These are phyloP conservation scores for Solanum neorickii DNA, from an alignment of 257 asterid species.

Conservation along the genomic window DNA sequence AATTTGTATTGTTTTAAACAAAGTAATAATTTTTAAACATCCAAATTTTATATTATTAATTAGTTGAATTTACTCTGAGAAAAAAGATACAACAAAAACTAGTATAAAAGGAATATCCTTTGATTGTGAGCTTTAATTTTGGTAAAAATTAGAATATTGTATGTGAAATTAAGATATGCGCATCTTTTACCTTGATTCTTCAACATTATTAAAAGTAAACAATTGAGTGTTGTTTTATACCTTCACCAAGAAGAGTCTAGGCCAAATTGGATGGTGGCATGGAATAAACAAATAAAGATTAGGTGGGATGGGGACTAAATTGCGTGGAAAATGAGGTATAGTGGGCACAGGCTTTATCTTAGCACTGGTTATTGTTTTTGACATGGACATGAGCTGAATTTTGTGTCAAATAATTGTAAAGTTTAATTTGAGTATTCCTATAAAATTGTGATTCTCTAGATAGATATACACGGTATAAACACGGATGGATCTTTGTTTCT, in stretches of 20 bases:
- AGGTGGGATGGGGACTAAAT: neutral
- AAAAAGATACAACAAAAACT: neutral
- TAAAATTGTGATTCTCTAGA: neutral
- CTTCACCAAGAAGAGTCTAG: neutral
- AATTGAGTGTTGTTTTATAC: neutral
- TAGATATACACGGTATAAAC: neutral
- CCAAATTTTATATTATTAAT: no score
- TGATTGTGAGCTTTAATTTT: no score
- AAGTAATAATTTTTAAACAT: no score
- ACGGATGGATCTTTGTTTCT: neutral
- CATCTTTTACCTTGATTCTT: neutral
- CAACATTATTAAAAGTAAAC: neutral
- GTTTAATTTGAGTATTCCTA: neutral
- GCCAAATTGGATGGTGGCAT: neutral
- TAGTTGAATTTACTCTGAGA: no score
- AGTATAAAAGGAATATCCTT: neutral
- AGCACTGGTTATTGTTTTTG: neutral
- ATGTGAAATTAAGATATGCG: neutral
- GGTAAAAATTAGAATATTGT: neutral
- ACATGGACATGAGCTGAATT: neutral
- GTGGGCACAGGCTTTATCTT: neutral
- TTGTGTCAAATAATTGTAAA: neutral
- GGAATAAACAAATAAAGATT: neutral
- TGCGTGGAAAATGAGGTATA: neutral
- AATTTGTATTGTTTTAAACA: no score